These are phyloP conservation scores for Fusarium beomiforme DNA, from an alignment of 2,329 filamentous ascomycete species.

Conservation along the genomic window DNA sequence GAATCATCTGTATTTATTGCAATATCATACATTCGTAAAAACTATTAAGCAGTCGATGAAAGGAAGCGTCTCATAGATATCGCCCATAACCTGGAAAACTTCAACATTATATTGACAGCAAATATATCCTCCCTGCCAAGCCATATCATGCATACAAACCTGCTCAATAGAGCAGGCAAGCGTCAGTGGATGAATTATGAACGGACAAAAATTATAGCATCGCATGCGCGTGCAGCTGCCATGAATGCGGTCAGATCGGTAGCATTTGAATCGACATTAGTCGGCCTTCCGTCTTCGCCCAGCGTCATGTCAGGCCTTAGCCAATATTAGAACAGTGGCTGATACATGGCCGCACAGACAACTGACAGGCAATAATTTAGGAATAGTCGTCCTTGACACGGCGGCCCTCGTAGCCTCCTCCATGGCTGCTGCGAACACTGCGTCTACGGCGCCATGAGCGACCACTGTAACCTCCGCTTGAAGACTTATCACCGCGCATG, in stretches of 20 bases:
- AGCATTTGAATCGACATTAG: not conserved
- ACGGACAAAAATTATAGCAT: conserved; percentile 11
- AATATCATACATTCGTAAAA: conserved; percentile 31
- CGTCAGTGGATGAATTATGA: conserved; percentile 2
- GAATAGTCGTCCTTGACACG: conserved; percentile 78
- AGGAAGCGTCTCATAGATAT: not conserved
- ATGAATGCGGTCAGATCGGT: not conserved
- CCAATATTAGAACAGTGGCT: not conserved
- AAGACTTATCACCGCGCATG: conserved; percentile 60
- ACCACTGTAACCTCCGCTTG: conserved; percentile 42
- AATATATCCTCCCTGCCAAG: not conserved
- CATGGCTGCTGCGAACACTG: conserved; percentile 51
- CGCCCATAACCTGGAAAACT: not conserved
- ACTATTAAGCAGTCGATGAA: conserved; percentile 16
- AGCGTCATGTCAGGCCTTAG: not conserved
- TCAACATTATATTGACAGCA: conserved; percentile 7
- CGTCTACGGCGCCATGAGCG: conserved; percentile 48
- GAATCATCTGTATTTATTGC: not conserved
- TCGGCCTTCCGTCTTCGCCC: not conserved
- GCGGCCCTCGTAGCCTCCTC: conserved; percentile 53
- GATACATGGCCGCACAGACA: not conserved
- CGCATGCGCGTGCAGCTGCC: not conserved
- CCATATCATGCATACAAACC: conserved; percentile 14
- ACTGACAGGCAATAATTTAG: conserved; percentile 46
- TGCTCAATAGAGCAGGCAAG: not conserved